These are phyloP conservation scores for Phytophthora pluvialis DNA, from an alignment of 352 stramenopile species.

Conservation along the genomic window DNA sequence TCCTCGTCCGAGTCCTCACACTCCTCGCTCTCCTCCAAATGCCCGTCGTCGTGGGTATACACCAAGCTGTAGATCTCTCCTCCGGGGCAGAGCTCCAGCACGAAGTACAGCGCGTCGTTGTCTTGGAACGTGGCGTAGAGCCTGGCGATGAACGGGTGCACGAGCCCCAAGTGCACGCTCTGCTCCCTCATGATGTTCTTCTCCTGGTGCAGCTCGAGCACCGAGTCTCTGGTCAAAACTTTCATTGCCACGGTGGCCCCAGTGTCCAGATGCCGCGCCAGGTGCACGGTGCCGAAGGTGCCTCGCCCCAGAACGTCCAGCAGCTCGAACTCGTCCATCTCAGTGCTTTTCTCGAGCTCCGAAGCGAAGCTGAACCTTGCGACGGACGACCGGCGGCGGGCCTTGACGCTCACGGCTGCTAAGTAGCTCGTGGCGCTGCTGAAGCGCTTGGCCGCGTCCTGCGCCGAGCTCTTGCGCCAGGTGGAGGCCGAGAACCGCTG, in stretches of 20 bases:
- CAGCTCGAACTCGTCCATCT: constrained; percentile 62
- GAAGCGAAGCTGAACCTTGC: constrained; percentile 20
- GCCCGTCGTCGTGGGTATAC: constrained; percentile 49
- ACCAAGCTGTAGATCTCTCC: constrained; percentile 91
- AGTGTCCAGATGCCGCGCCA: constrained; percentile 64
- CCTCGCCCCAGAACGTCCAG: constrained; percentile 68
- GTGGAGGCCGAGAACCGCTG: constrained; percentile 45
- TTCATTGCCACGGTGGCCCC: constrained; percentile 70
- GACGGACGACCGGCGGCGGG: constrained; percentile 22
- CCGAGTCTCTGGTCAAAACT: constrained; percentile 46
- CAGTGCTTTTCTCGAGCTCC: constrained; percentile 34
- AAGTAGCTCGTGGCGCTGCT: constrained; percentile 33
- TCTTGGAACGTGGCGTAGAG: constrained; percentile 84
- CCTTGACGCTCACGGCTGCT: constrained; percentile 26
- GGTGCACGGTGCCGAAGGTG: constrained; percentile 73
- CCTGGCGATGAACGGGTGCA: constrained; percentile 62
- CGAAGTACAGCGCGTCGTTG: constrained; percentile 71
- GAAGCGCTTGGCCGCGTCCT: constrained; percentile 28
- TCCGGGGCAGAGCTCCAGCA: constrained; percentile 76
- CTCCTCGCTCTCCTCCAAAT: constrained; percentile 32
- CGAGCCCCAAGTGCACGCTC: constrained; percentile 61
- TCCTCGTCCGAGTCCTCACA: constrained; percentile 25
- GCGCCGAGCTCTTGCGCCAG: constrained; percentile 25
- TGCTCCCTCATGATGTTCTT: constrained; percentile 76
- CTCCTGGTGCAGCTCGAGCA: constrained; percentile 68